Evolutionary conservation across 352 stramenopile species (phyloP), one percentile per base, ranked within the genome.

Genomic region (Globisporangium recalcitrans): DNA sequence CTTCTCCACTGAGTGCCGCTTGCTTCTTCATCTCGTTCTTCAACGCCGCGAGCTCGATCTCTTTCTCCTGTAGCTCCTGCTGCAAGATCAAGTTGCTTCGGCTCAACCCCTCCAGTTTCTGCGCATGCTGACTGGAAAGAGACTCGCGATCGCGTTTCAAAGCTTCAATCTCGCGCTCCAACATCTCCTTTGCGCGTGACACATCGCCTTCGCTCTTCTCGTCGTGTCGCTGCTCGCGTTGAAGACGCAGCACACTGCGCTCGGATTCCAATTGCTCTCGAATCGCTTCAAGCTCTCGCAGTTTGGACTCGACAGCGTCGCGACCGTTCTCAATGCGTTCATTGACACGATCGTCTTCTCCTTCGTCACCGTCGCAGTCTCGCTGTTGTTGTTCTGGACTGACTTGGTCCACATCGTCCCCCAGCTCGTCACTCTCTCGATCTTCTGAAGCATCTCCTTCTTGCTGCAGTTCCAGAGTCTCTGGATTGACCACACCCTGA

Each of bases 211-310:
- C 36, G 4, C 36, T 38, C 31, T 52, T 22, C n/a, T 42, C 10
- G 8, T 14, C 22, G 10, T 21, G 44, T 10, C 48, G 27, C 5
- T 46, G 57, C n/a, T 55, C 29, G 5, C 14, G 31, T 14, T 60
- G 27, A 24, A 47, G 38, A 1, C 19, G 31, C 11, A 56, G 27
- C 19, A 24, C 19, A 27, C 27, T 42, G n/a, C 60, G 60, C 22
- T 65, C 60, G 1, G 52, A 6, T 26, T 65, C 60, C 13, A 65
- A 13, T 22, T 52, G 49, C 8, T 65, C 60, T 0, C 60, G 60
- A 29, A 60, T 65, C n/a, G 52, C 24, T 44, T 65, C 60, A 21
- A 65, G 52, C 19, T 65, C 60, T 5, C 52, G 51, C 22, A 65
- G 29, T 36, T 60, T 65, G 10, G 32, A 8, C 19, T 58, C 48